Conservation (phyloP, 768 basidiomycete genomes). For the Cyclocybe cylindracea region DNA sequence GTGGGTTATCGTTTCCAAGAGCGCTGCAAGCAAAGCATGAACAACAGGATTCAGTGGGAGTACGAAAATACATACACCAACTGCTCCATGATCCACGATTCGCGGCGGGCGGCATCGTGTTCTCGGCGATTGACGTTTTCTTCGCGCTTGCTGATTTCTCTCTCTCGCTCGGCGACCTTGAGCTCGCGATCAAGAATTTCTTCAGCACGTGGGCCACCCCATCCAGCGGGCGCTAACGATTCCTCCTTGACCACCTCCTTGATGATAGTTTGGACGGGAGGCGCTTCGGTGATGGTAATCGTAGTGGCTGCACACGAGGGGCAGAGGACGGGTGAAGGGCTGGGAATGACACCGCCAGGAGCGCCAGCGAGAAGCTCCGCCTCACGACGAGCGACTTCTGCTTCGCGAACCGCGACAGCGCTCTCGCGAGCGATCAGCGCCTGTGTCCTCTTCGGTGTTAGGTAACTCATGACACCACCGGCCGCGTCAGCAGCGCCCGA, state of each 20-base stretch:
- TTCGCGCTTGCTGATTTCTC: constrained; percentile 85
- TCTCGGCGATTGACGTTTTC: constrained; percentile 84
- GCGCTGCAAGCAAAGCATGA: constrained; percentile 37
- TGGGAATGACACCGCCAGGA: constrained; percentile 74
- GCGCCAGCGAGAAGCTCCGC: constrained; percentile 83
- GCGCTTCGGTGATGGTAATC: constrained; percentile 53
- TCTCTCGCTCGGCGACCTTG: constrained; percentile 81
- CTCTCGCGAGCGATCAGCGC: constrained; percentile 79
- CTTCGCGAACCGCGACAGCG: constrained; percentile 79
- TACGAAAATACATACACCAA: constrained; percentile 61
- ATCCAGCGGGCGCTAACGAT: constrained; percentile 76
- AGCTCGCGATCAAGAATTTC: constrained; percentile 84
- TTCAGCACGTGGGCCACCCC: constrained; percentile 76
- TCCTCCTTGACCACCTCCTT: constrained; percentile 88
- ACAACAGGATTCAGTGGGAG: background rate
- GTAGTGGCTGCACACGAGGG: constrained; percentile 58
- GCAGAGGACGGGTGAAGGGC: constrained; percentile 52
- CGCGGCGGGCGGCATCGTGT: constrained; percentile 84
- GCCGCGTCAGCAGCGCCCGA: constrained; percentile 35
- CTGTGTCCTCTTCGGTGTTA: constrained; percentile 83
- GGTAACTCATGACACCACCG: constrained; percentile 65
- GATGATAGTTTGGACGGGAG: constrained; percentile 75
- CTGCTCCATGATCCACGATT: constrained; percentile 92
- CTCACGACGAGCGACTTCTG: constrained; percentile 87
- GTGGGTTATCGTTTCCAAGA: constrained; percentile 68